Evolutionary conservation across 768 basidiomycete species (phyloP), one percentile per base, ranked within the genome.

Genomic region (Tulasnella sp.): DNA sequence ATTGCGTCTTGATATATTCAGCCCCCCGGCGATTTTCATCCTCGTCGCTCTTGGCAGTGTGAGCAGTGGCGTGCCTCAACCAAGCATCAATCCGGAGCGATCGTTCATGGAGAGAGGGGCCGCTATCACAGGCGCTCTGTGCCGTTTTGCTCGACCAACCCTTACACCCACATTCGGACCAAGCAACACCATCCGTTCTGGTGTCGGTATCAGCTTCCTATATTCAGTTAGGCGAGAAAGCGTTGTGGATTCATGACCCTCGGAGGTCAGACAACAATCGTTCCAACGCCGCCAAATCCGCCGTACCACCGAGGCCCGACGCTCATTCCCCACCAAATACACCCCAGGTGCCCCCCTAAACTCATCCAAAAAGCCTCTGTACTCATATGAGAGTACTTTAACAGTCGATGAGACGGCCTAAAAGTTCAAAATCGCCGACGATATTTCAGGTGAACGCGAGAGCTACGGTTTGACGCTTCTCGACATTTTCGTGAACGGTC

Each of bases 11-110:
- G 22, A 12, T 48, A 3, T 24, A 20, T 75, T 34, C 40, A 80
- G 79, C 16, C 72, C 72, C 2, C 74, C 79, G 34, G 79, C 46
- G 4, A 80, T 80, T 7, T 80, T 80, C 69, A 80, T 80, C 2
- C 75, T 42, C 40, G 79, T 80, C 7, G 79, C 79, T 1, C 69
- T 80, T 34, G 79, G 79, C 28, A 60, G 34, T 24, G 34, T 73
- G 22, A 72, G 75, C n/a, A 48, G 42, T n/a, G 72, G 78, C 28
- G 72, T 42, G 14, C 72, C 28, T 16, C 58, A 41, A 5, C 50
- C 22, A 16, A 78, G 31, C 54, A 58, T 41, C 11, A 18, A 75
- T 22, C 73, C 73, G 3, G 73, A 18, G 16, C 40, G 41, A 34
- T 75, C 73, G 12, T 41, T 75, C 3, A 31, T 48, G 28, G 73